Percentiles rank a stretch among this genome's conserved stretches.
Evolutionary conservation across 345 rosid genomes (phyloP).

Genomic region (Nephelium lappaceum): DNA sequence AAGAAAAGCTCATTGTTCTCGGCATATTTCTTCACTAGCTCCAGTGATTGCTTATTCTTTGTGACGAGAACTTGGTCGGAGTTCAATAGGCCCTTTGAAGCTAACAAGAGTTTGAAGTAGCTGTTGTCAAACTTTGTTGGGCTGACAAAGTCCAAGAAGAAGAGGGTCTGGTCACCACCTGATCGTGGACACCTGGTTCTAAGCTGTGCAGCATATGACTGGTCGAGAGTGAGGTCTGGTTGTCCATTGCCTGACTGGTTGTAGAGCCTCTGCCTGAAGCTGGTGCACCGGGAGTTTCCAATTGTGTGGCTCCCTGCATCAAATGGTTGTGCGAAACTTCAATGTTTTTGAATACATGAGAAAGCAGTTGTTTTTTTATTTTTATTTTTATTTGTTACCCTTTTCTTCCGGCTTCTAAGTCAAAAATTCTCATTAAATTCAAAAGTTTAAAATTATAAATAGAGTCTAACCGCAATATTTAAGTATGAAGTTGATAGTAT

Average conservation of each 20-base stretch:
- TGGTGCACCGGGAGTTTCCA: conserved; percentile 80
- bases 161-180: conserved; percentile 72
- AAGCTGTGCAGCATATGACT: conserved; percentile 54
- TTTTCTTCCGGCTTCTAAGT: too few species aligned
- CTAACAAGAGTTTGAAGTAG: conserved; percentile 81
- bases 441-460: too few species aligned
- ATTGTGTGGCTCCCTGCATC: conserved; percentile 90
- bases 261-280: conserved; percentile 93
- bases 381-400: too few species aligned
- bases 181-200: conserved; percentile 57
- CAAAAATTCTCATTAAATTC: too few species aligned
- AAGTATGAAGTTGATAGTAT: too few species aligned
- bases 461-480: too few species aligned
- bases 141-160: conserved; percentile 58
- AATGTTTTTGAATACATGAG: not conserved
- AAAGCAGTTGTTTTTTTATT: too few species aligned
- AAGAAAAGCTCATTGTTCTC: conserved; percentile 63
- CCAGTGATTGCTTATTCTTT: conserved; percentile 54
- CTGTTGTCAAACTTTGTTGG: conserved; percentile 71
- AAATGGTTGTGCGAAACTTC: not conserved
- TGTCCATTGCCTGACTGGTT: conserved; percentile 76
- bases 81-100: conserved; percentile 68
- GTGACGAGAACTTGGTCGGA: conserved; percentile 82
- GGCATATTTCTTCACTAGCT: conserved; percentile 75
- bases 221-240: conserved; percentile 75